phyloP scores from a whole-genome alignment of 1,284 basidiomycete species.

The Salmacisia buchloeana region DNA sequence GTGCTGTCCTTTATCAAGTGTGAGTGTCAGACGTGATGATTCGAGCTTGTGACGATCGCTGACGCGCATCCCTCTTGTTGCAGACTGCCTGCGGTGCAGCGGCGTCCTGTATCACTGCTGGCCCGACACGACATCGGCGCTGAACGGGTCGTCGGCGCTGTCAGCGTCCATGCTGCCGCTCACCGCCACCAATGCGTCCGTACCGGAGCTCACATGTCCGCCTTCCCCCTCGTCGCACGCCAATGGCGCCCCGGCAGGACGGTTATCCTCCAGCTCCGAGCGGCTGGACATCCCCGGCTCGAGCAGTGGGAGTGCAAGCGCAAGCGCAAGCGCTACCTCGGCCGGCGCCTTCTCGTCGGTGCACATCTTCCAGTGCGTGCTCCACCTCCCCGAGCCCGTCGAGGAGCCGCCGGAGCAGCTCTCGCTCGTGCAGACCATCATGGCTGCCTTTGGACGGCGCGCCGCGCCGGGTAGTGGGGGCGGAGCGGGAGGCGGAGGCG shows the following conservation, averaged over 20 bases:
- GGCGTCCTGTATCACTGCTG: slow-evolving; percentile 57
- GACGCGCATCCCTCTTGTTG: neutral
- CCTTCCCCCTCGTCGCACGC: slow-evolving; percentile 15
- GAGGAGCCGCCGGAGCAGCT: slow-evolving; percentile 19
- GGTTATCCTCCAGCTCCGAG: slow-evolving; percentile 19
- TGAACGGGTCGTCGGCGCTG: neutral
- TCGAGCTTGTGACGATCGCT: too few relatives aligned
- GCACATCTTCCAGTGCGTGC: slow-evolving; percentile 44
- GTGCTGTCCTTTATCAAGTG: slow-evolving; percentile 45
- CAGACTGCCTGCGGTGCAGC: slow-evolving; percentile 54
- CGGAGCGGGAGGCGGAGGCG: too few relatives aligned
- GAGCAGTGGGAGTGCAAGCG: too few relatives aligned
- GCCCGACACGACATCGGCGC: slow-evolving; percentile 32
- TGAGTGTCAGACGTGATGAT: too few relatives aligned
- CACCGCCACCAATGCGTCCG: slow-evolving; percentile 9
- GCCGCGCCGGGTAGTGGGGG: slow-evolving; percentile 16
- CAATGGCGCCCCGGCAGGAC: slow-evolving; percentile 28
- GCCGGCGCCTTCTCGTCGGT: slow-evolving; percentile 24
- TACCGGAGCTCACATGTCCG: slow-evolving; percentile 8
- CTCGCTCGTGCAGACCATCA: slow-evolving; percentile 39
- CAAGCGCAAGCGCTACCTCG: slow-evolving; percentile 22
- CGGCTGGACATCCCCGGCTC: slow-evolving; percentile 7
- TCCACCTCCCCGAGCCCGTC: slow-evolving; percentile 30
- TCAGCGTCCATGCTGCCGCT: neutral
- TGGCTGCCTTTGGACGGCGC: slow-evolving; percentile 39